Evolutionary conservation across 139 green algal species (phyloP).

Genomic region (Deuterostichococcus epilithicus): DNA sequence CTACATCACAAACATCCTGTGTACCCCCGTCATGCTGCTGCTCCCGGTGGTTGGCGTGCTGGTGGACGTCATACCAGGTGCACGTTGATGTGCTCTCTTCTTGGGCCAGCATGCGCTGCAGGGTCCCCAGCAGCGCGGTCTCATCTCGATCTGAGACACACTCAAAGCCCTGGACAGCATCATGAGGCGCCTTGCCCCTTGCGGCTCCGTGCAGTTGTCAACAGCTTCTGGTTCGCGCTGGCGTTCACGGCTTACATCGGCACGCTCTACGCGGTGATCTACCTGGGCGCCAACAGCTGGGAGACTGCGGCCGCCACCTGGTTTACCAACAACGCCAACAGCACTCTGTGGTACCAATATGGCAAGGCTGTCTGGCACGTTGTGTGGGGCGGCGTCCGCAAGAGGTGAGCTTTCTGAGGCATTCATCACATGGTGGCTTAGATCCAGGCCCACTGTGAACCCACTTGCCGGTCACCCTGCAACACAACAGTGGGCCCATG

Average conservation of each 20-base stretch:
- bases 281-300: neutral
- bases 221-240: conserved; percentile 29
- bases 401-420: too few species aligned
- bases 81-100: too few species aligned
- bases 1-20: neutral
- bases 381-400: neutral
- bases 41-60: neutral
- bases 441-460: too few species aligned
- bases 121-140: too few species aligned
- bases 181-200: too few species aligned
- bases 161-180: too few species aligned
- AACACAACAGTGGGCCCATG: too few species aligned
- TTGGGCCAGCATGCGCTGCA: too few species aligned
- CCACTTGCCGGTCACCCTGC: too few species aligned
- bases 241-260: conserved; percentile 39
- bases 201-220: neutral
- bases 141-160: too few species aligned
- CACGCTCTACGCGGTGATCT: neutral
- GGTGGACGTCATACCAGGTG: neutral
- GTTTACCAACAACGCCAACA: conserved; percentile 23
- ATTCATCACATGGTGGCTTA: too few species aligned
- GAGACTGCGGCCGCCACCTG: neutral
- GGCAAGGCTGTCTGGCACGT: conserved; percentile 41
- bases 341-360: conserved; percentile 46
- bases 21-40: neutral